A percentile compares a stretch with the other conserved stretches of the same genome.
These are phyloP conservation scores for Euphorbia lathyris DNA, from an alignment of 345 rosid species.

Conservation along the genomic window DNA sequence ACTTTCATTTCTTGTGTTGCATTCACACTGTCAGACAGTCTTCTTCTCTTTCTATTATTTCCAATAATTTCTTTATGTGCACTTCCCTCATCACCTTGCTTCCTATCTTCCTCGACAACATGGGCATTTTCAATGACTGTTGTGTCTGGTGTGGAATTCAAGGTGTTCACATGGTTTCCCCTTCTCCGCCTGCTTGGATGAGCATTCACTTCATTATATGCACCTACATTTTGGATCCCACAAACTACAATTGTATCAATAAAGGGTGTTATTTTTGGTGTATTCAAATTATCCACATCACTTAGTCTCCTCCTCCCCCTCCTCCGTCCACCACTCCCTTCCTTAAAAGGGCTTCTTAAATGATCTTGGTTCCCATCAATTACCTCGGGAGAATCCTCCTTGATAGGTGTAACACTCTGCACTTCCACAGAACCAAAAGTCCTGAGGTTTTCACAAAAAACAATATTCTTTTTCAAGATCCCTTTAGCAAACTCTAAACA, in stretches of 20 bases:
- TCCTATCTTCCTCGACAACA: conserved; percentile 14
- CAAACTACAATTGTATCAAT: conserved; percentile 13
- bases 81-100: conserved; percentile 33
- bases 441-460: conserved; percentile 17
- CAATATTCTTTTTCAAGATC: conserved; percentile 28
- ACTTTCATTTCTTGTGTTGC: conserved; percentile 35
- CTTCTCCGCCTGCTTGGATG: conserved; percentile 17
- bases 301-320: conserved; percentile 46
- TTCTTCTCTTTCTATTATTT: conserved; percentile 52
- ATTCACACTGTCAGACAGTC: conserved; percentile 27
- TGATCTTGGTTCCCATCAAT: conserved; percentile 34
- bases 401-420: conserved; percentile 24
- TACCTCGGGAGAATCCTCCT: conserved; percentile 25
- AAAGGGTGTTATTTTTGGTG: conserved; percentile 40
- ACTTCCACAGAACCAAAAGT: conserved; percentile 28
- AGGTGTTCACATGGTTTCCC: conserved; percentile 11
- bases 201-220: conserved; percentile 5
- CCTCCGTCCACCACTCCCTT: conserved; percentile 27
- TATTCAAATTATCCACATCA: conserved; percentile 25
- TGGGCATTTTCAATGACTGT: not conserved
- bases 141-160: conserved; percentile 11
- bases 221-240: conserved; percentile 6
- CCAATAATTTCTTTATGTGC: conserved; percentile 32
- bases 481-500: conserved; percentile 29
- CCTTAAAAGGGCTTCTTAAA: conserved; percentile 26